These are phyloP conservation scores for Gentiana macrophylla DNA, from an alignment of 257 asterid species.

Conservation along the genomic window DNA sequence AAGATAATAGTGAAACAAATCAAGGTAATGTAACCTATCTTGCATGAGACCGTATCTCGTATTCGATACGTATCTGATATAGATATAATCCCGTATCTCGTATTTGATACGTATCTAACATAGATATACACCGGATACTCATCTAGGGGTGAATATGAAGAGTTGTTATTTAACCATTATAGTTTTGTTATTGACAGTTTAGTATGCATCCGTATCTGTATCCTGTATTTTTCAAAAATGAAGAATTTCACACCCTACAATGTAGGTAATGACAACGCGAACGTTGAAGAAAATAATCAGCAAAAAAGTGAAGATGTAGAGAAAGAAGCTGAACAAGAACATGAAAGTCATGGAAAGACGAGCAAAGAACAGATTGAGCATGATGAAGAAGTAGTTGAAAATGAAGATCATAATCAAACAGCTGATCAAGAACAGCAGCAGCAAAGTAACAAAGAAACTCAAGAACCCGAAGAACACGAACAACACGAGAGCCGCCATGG, in stretches of 20 bases:
- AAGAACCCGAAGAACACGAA: slow-evolving; percentile 7
- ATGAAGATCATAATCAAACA: background rate
- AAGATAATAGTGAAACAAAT: background rate
- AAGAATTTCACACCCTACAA: background rate
- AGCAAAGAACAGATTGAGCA: slow-evolving; percentile 53
- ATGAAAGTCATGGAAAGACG: slow-evolving; percentile 36
- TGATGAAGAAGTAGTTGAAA: slow-evolving; percentile 28
- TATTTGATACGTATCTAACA: no score
- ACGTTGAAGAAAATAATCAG: slow-evolving; percentile 29
- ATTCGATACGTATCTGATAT: background rate
- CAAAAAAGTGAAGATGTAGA: slow-evolving; percentile 41
- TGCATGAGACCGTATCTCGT: background rate
- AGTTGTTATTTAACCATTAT: background rate
- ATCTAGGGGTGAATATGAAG: slow-evolving; percentile 13
- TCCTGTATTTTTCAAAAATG: slow-evolving; percentile 15
- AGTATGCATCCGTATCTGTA: background rate
- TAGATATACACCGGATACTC: slow-evolving; percentile 9
- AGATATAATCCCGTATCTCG: no score
- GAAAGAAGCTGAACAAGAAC: slow-evolving; percentile 47
- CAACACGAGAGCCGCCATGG: slow-evolving; percentile 33
- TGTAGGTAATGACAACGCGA: background rate
- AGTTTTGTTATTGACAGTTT: no score
- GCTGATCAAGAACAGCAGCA: slow-evolving; percentile 5
- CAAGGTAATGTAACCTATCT: slow-evolving; percentile 2
- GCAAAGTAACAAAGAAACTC: no score